Conservation (phyloP, 371 early-diverging fungal species). For the Mucor plumbeus region DNA sequence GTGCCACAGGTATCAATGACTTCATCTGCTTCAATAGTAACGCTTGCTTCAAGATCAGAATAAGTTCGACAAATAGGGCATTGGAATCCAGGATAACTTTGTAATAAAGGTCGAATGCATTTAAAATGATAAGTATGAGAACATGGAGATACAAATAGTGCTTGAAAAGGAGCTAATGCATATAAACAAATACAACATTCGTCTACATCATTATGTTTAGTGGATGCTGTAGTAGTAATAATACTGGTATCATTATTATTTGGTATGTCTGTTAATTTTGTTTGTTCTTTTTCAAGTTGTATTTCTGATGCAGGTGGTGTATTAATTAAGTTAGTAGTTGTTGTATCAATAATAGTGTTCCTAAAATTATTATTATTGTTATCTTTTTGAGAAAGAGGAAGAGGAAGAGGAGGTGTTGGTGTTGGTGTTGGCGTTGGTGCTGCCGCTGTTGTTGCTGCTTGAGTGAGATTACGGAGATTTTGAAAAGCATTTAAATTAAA, state of each 20-base stretch:
- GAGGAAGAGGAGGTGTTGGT: slow-evolving; percentile 4
- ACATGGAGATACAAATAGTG: slow-evolving; percentile 93
- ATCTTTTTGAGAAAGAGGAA: slow-evolving; percentile 4
- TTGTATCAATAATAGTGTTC: not conserved
- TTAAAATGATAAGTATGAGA: slow-evolving; percentile 96
- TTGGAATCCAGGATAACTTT: slow-evolving; percentile 80
- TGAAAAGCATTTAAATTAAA: slow-evolving; percentile 37
- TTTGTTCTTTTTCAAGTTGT: not conserved
- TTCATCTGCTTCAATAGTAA: slow-evolving; percentile 75
- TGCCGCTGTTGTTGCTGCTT: not conserved
- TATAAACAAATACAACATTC: slow-evolving; percentile 98
- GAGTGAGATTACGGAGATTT: slow-evolving; percentile 32
- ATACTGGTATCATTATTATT: slow-evolving; percentile 1
- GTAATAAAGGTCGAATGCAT: slow-evolving; percentile 83
- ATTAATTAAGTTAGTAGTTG: slow-evolving; percentile 1
- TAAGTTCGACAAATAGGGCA: slow-evolving; percentile 95
- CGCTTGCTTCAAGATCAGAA: slow-evolving; percentile 89
- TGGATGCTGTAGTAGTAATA: not conserved
- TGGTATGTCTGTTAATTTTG: not conserved
- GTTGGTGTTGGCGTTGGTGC: slow-evolving; percentile 3
- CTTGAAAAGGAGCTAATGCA: slow-evolving; percentile 88
- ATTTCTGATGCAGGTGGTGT: not conserved
- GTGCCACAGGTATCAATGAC: slow-evolving; percentile 24
- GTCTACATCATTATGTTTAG: slow-evolving; percentile 24
- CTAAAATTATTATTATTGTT: not conserved